Conservation (phyloP, 768 basidiomycete genomes). For the Amyloporia xantha region DNA sequence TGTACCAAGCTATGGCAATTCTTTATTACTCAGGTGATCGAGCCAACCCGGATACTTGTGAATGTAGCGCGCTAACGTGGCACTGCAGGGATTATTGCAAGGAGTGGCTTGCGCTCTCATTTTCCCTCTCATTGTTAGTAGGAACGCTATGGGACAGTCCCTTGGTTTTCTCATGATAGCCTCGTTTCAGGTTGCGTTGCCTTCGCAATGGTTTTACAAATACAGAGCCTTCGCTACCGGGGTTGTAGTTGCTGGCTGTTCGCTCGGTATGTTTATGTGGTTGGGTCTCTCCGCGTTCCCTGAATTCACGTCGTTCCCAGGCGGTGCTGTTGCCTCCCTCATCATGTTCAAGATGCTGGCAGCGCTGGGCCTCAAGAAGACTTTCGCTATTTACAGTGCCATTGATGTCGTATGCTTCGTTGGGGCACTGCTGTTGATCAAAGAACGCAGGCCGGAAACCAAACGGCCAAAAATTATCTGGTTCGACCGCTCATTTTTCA, state of each 20-base stretch:
- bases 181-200: slow-evolving; percentile 15
- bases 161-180: neutral
- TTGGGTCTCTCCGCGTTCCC: neutral
- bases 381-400: slow-evolving; percentile 17
- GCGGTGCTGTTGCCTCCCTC: slow-evolving; percentile 19
- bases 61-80: too few relatives aligned
- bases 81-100: slow-evolving; percentile 13
- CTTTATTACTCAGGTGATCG: slow-evolving; percentile 15
- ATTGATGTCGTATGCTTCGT: slow-evolving; percentile 14
- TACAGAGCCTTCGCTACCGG: slow-evolving; percentile 27
- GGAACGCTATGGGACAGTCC: neutral
- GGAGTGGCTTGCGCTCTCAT: slow-evolving; percentile 14
- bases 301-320: neutral
- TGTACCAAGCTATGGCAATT: slow-evolving; percentile 20
- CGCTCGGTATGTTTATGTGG: slow-evolving; percentile 8
- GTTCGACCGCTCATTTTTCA: slow-evolving; percentile 16
- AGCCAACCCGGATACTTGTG: too few relatives aligned
- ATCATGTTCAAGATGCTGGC: slow-evolving; percentile 17
- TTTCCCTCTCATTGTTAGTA: slow-evolving; percentile 15
- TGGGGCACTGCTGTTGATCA: slow-evolving; percentile 14
- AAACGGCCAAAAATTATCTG: slow-evolving; percentile 14
- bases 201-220: slow-evolving; percentile 27
- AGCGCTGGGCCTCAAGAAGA: slow-evolving; percentile 11
- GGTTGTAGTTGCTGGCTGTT: slow-evolving; percentile 26
- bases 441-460: slow-evolving; percentile 9